Conservation (phyloP, 1,284 basidiomycete species). For the Cutaneotrichosporon curvatum region DNA sequence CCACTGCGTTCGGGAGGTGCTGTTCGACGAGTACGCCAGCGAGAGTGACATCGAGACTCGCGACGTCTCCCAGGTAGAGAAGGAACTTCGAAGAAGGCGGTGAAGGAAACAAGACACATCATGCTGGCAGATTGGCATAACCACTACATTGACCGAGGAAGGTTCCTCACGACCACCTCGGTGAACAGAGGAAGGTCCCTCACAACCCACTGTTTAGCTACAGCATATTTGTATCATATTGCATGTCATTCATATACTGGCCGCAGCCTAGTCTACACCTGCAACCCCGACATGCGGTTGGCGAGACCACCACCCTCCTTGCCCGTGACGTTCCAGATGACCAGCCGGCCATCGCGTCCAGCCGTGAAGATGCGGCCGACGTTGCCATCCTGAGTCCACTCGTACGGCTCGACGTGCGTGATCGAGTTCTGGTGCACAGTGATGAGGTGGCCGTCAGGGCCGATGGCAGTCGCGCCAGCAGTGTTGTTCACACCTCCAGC, state of each 20-base stretch:
- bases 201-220: no score
- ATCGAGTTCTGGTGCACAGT: conserved; percentile 99
- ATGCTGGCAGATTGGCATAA: neutral
- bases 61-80: no score
- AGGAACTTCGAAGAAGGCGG: neutral
- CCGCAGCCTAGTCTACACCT: neutral
- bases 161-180: no score
- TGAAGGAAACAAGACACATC: neutral
- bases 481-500: conserved; percentile 26
- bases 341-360: conserved; percentile 91
- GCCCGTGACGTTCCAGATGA: conserved; percentile 67
- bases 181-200: no score
- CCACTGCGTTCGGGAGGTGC: conserved; percentile 27
- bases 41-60: no score
- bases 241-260: conserved; percentile 4
- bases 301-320: conserved; percentile 23
- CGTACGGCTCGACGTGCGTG: conserved; percentile 76
- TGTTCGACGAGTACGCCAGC: conserved; percentile 30
- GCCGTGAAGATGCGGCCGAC: conserved; percentile 78
- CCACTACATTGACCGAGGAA: neutral
- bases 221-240: neutral
- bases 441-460: conserved; percentile 57
- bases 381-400: conserved; percentile 54
- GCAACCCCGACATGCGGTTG: conserved; percentile 18
- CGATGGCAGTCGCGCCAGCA: conserved; percentile 31